Base-by-base conservation (phyloP, 2,329 filamentous ascomycete genomes). In the Colletotrichum sp. region DNA sequence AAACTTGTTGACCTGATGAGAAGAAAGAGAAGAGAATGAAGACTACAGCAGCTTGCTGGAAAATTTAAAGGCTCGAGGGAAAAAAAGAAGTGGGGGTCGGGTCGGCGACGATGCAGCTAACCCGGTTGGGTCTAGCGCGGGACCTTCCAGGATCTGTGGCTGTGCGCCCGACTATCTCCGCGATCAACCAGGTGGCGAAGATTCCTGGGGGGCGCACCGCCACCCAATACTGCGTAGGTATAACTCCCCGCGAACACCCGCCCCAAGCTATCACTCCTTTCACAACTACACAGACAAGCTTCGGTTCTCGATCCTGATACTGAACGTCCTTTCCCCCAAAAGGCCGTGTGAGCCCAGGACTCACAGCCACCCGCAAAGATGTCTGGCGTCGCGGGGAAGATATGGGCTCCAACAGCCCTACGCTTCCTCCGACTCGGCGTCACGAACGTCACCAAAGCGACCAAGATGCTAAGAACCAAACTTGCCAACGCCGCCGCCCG, bases 351-450 rank as follows among this genome's bases (percentile, higher is more conserved):
- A 67, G 72, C 70, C 49, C 25, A 72, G 34, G 64, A 65, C 64
- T 74, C 71, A 65, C 70, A 67, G 25, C 80, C 77, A 78, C 80
- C 77, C 74, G 77, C 79, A 83, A 88, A 79, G 78, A 92, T 92
- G 90, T 87, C 87, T 85, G 88, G 89, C 82, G 83, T 85, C 82
- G 83, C 85, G 82, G 89, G 89, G 87, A 89, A 89, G 85, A 86
- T 91, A 83, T 91, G 88, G 90, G 90, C 88, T 81, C 89, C 90
- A 75, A 86, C 87, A 82, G 88, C 89, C 85, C 84, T 91, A 82
- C 89, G 89, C 83, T 84, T 90, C 80, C 85, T 91, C 80, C 88
- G 89, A 82, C 86, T 86, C 79, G 88, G 90, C 82, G 85, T 89
- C 82, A 84, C 85, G 64, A 89, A 88, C 82, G 85, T 89, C 82